A percentile compares a stretch with the other conserved stretches of the same genome.
These are phyloP conservation scores for Colletotrichum lentis DNA, from an alignment of 2,329 filamentous ascomycete genomes.

Conservation along the genomic window DNA sequence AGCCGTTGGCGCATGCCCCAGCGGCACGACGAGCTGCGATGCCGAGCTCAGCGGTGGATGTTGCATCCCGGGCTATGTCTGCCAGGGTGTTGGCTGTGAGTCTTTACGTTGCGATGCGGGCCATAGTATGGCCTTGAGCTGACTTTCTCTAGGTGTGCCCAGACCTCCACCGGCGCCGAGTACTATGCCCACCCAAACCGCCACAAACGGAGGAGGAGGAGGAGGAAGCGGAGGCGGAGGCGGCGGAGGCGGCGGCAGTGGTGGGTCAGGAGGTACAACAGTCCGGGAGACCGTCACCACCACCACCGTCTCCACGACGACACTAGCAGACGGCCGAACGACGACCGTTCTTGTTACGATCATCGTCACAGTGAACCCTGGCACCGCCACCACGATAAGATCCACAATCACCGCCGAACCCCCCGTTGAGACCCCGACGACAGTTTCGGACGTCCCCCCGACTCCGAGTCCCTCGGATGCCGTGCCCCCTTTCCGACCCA, in stretches of 20 bases:
- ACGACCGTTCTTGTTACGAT: slow-evolving; percentile 54
- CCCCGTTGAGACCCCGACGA: slow-evolving; percentile 47
- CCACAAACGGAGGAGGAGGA: slow-evolving; percentile 18
- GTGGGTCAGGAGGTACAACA: slow-evolving; percentile 42
- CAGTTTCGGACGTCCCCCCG: slow-evolving; percentile 49
- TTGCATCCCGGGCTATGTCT: slow-evolving; percentile 76
- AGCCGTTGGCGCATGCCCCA: slow-evolving; percentile 66
- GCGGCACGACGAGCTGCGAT: slow-evolving; percentile 71
- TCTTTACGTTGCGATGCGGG: slow-evolving; percentile 38
- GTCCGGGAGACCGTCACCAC: slow-evolving; percentile 51
- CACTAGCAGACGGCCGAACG: slow-evolving; percentile 45
- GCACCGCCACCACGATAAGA: slow-evolving; percentile 41
- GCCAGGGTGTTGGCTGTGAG: slow-evolving; percentile 75
- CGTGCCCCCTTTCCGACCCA: slow-evolving; percentile 59
- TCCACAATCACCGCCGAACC: slow-evolving; percentile 52
- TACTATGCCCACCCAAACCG: slow-evolving; percentile 40
- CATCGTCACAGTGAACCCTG: slow-evolving; percentile 50
- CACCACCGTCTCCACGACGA: slow-evolving; percentile 37
- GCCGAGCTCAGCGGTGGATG: slow-evolving; percentile 75
- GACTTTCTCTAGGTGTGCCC: slow-evolving; percentile 46
- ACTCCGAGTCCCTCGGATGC: slow-evolving; percentile 50
- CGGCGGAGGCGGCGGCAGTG: background rate
- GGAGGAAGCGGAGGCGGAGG: slow-evolving; percentile 12
- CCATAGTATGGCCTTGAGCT: slow-evolving; percentile 22
- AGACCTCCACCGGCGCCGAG: slow-evolving; percentile 42